These are phyloP conservation scores for Marchantia paleacea DNA, from an alignment of 225 moss, liverwort and hornwort genomes.

Conservation along the genomic window DNA sequence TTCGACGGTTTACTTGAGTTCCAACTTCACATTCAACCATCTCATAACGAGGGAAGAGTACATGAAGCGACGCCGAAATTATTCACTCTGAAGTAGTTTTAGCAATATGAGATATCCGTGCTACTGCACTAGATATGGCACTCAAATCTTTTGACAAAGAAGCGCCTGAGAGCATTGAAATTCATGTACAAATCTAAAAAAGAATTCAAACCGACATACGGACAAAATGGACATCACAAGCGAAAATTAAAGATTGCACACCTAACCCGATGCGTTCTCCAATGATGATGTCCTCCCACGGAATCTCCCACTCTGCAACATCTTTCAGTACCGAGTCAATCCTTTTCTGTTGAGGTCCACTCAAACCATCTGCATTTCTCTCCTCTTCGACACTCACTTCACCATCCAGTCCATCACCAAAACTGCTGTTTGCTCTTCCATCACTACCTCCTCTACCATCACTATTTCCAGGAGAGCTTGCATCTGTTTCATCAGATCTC, in stretches of 20 bases:
- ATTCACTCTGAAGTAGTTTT: too few species aligned
- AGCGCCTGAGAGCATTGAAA: too few species aligned
- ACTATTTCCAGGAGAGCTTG: slow-evolving; percentile 18
- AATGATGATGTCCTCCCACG: slow-evolving; percentile 45
- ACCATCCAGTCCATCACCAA: slow-evolving; percentile 44
- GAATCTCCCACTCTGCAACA: slow-evolving; percentile 53
- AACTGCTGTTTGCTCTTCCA: slow-evolving; percentile 19
- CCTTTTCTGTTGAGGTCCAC: slow-evolving; percentile 23
- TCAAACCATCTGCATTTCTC: slow-evolving; percentile 32
- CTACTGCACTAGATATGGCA: too few species aligned
- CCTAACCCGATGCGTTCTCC: slow-evolving; percentile 53
- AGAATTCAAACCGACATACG: background rate
- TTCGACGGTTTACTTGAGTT: too few species aligned
- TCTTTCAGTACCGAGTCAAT: slow-evolving; percentile 37
- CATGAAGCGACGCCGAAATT: too few species aligned
- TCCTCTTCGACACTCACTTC: slow-evolving; percentile 41
- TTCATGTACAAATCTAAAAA: background rate
- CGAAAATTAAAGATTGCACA: slow-evolving; percentile 14
- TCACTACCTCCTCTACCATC: slow-evolving; percentile 11
- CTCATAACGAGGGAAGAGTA: too few species aligned
- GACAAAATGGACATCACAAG: background rate
- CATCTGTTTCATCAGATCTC: slow-evolving; percentile 8
- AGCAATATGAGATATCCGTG: too few species aligned
- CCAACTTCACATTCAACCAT: too few species aligned
- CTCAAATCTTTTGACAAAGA: too few species aligned